Evolutionary conservation across 1,284 basidiomycete genomes (phyloP).

Genomic region (Apiotrichum domesticum): DNA sequence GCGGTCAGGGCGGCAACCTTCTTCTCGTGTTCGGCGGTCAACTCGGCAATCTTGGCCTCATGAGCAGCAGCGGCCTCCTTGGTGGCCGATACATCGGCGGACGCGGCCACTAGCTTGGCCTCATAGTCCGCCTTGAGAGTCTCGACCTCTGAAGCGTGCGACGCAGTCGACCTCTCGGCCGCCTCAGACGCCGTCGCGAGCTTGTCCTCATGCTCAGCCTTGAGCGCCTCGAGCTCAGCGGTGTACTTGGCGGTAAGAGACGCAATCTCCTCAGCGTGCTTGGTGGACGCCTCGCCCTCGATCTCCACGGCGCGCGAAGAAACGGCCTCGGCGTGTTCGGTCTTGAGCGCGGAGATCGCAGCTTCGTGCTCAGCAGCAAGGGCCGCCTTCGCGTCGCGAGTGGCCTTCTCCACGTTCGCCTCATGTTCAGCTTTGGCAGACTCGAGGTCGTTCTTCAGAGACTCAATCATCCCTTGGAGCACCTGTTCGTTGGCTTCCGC

Average conservation of each 20-base stretch:
- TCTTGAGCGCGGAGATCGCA: not conserved
- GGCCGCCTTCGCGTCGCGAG: not conserved
- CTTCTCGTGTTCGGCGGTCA: conserved; percentile 3
- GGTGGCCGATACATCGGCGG: not conserved
- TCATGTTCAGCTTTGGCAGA: conserved; percentile 5
- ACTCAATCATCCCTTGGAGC: conserved; percentile 15
- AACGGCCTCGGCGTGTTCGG: not conserved
- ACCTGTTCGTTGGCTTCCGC: conserved; percentile 15
- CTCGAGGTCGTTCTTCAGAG: conserved; percentile 12
- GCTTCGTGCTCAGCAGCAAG: conserved; percentile 3
- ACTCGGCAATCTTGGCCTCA: not conserved
- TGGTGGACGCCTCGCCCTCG: not conserved
- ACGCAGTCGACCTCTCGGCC: not conserved
- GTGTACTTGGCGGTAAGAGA: not conserved
- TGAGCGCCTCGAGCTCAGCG: not conserved
- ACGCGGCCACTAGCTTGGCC: not conserved
- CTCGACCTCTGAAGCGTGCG: not conserved
- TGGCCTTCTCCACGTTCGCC: not conserved
- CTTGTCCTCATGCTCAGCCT: conserved; percentile 14
- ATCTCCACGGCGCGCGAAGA: conserved; percentile 4
- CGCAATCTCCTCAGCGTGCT: not conserved
- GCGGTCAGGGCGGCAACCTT: conserved; percentile 3
- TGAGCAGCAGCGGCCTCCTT: not conserved
- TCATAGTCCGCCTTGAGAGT: conserved; percentile 13
- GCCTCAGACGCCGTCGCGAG: not conserved